These are phyloP conservation scores for Fusarium nematophilum DNA, from an alignment of 2,329 filamentous ascomycete species.

Conservation along the genomic window DNA sequence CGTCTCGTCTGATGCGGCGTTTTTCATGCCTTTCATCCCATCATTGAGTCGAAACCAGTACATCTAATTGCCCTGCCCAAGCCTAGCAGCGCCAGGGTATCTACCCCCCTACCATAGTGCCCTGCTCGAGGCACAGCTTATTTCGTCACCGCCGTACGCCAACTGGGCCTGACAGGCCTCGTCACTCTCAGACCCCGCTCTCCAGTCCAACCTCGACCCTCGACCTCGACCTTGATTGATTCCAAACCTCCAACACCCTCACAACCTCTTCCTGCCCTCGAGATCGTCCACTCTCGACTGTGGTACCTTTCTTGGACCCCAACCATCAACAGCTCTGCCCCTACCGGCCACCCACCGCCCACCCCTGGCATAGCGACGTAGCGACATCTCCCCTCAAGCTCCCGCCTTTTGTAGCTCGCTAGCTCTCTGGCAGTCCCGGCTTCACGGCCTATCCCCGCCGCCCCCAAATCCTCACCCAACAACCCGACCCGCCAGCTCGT, in stretches of 20 bases:
- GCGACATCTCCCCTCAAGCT: slow-evolving; percentile 28
- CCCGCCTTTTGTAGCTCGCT: slow-evolving; percentile 10
- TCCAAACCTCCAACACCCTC: slow-evolving; percentile 22
- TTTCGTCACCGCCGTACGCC: slow-evolving; percentile 45
- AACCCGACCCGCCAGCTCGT: slow-evolving; percentile 32
- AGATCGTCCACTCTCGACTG: slow-evolving; percentile 11
- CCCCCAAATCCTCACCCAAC: slow-evolving; percentile 40
- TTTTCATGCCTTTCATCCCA: slow-evolving; percentile 8
- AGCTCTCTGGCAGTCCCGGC: too few species aligned
- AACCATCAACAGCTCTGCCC: background rate
- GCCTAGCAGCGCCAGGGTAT: slow-evolving; percentile 1
- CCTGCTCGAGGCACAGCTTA: slow-evolving; percentile 21
- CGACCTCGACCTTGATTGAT: slow-evolving; percentile 23
- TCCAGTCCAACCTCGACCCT: slow-evolving; percentile 18
- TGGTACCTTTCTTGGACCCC: slow-evolving; percentile 3
- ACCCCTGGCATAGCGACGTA: slow-evolving; percentile 25
- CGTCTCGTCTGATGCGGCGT: slow-evolving; percentile 14
- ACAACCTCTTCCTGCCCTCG: slow-evolving; percentile 4
- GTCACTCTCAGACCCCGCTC: slow-evolving; percentile 42
- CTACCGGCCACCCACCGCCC: background rate
- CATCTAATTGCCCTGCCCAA: background rate
- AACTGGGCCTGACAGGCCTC: slow-evolving; percentile 26
- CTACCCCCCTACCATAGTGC: slow-evolving; percentile 19
- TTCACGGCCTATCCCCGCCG: slow-evolving; percentile 23
- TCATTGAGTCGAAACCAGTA: background rate